phyloP scores from a whole-genome alignment of 73 alveolate genomes.

The Tetrahymena malaccensis region DNA sequence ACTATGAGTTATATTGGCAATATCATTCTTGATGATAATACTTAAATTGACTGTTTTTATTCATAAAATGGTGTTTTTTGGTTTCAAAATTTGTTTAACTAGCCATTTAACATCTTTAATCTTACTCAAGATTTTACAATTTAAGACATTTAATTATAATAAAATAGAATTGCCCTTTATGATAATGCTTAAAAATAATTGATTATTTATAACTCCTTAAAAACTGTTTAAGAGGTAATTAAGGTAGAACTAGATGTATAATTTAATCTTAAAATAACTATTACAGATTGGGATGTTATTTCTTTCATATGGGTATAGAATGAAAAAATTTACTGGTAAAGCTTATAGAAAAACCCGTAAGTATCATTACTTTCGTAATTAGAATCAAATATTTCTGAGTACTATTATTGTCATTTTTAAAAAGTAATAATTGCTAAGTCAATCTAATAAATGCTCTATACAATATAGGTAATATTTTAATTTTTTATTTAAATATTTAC shows the following conservation, averaged over 20 bases:
- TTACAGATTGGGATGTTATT: not conserved
- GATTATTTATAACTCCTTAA: no score
- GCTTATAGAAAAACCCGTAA: no score
- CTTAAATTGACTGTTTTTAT: not conserved
- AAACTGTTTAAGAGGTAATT: not conserved
- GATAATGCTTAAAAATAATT: not conserved
- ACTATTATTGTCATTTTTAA: no score
- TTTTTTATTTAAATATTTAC: no score
- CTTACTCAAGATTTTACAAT: not conserved
- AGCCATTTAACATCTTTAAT: not conserved
- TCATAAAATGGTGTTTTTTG: not conserved
- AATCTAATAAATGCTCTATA: no score
- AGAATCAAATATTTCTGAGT: not conserved
- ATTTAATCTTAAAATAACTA: not conserved
- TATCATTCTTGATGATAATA: not conserved
- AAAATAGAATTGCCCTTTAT: not conserved
- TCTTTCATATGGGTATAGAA: not conserved
- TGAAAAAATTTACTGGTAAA: no score
- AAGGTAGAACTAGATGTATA: not conserved
- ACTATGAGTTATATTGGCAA: not conserved
- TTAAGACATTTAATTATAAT: not conserved
- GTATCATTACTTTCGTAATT: no score
- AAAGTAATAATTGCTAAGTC: no score
- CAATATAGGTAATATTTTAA: no score
- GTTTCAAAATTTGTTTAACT: not conserved